Evolutionary conservation across 352 stramenopile species (phyloP), one percentile per base, ranked within the genome.

Genomic region (Pythium guiyangense): DNA sequence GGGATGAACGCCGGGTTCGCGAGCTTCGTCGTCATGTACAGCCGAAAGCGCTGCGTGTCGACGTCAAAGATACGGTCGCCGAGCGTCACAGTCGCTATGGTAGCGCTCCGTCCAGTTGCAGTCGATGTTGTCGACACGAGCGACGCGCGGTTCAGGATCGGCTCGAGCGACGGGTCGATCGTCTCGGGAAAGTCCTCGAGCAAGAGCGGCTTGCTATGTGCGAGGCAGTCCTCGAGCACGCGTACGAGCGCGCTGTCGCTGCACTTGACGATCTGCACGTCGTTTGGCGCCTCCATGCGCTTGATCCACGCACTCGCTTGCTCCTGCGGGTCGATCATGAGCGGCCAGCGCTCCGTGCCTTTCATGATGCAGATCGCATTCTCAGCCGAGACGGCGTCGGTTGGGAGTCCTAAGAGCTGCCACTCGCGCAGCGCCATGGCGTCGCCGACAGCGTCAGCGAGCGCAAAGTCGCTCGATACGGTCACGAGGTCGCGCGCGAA

Each of bases 301-400:
- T 94, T 89, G 18, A 98, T 86, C 92, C 92, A 98, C 40, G 89
- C 77, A 43, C 86, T 96, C 2, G 89, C 92, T 71, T 98, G 92
- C 17, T 94, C 86, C 63, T 98, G 92, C 2, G 93, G 92, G 58
- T 98, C 93, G 58, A 98, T 97, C 67, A 98, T 84, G 17, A 98
- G 71, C 18, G 92, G 78, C 91, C 91, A 98, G 12, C 90, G 79
- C n/a, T 87, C 84, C 22, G 69, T 89, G n/a, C 70, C 67, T 34
- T 87, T 79, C 50, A 91, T 82, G 31, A 97, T 71, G 56, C 92
- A 97, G 45, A 98, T 75, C 1, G 73, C 93, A 54, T 97, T 98
- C 49, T 98, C 89, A 1, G 86, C 86, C 1, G 81, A 96, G 22
- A 97, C 90, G 0, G 29, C 69, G 63, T 98, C 92, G 37, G 82